Percentiles rank a stretch among this genome's conserved stretches.
Evolutionary conservation across 805 yeast genomes (phyloP).

Genomic region (Clavispora carvajalis): DNA sequence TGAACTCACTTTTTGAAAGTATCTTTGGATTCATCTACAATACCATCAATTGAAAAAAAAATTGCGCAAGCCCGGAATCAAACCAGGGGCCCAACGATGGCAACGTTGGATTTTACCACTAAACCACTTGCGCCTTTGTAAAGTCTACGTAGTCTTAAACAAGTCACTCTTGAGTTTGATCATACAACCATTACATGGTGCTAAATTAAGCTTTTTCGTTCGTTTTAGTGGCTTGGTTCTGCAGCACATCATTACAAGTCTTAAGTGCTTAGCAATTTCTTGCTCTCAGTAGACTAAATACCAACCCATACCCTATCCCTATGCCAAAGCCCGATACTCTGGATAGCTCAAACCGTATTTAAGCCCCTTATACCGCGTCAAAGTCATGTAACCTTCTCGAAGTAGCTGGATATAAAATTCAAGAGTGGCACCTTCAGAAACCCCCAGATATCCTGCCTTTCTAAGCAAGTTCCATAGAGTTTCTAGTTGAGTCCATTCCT

Average conservation of each 20-base stretch:
- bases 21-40: too few relatives aligned
- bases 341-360: constrained; percentile 22
- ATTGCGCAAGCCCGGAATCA: constrained; percentile 17
- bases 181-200: too few relatives aligned
- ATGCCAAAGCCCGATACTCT: constrained; percentile 14
- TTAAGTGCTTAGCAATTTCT: too few relatives aligned
- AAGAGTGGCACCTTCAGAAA: constrained; percentile 8
- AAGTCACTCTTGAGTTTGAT: too few relatives aligned
- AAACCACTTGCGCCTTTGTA: constrained; percentile 13
- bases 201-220: too few relatives aligned
- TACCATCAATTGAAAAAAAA: not conserved
- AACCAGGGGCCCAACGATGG: constrained; percentile 19
- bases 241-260: too few relatives aligned
- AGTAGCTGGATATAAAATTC: constrained; percentile 26
- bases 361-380: constrained; percentile 34
- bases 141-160: too few relatives aligned
- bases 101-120: constrained; percentile 18
- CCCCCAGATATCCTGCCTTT: constrained; percentile 54
- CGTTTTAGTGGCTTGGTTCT: too few relatives aligned
- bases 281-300: too few relatives aligned
- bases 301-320: too few relatives aligned
- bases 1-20: too few relatives aligned
- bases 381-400: constrained; percentile 27
- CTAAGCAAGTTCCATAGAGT: constrained; percentile 66
- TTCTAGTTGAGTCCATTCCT: constrained; percentile 69